phyloP scores from a whole-genome alignment of 139 green algal genomes.

The Chlorella sp. region DNA sequence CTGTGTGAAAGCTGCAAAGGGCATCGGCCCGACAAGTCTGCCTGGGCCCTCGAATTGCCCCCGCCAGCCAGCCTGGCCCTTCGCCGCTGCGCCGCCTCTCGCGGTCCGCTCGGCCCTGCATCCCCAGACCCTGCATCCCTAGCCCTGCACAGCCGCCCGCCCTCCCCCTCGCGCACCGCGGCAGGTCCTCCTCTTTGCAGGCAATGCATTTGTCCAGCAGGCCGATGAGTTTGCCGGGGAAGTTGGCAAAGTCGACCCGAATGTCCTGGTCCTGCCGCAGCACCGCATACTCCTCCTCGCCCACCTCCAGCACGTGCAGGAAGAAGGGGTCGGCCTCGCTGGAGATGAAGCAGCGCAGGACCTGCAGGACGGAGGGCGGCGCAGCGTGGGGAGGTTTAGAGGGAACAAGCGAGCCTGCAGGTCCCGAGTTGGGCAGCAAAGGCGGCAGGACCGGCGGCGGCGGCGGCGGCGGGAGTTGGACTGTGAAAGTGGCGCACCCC shows the following conservation, averaged over 20 bases:
- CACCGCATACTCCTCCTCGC: slow-evolving; percentile 88
- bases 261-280: slow-evolving; percentile 92
- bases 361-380: slow-evolving; percentile 38
- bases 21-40: no score
- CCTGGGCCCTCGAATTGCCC: no score
- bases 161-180: slow-evolving; percentile 53
- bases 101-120: not conserved
- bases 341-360: slow-evolving; percentile 80
- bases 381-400: not conserved
- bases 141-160: not conserved
- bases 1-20: no score
- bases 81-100: not conserved
- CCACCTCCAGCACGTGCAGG: slow-evolving; percentile 89
- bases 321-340: slow-evolving; percentile 80
- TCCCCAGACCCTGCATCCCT: not conserved
- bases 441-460: not conserved
- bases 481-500: not conserved
- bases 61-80: not conserved
- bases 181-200: slow-evolving; percentile 54
- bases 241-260: slow-evolving; percentile 91
- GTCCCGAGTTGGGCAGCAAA: not conserved
- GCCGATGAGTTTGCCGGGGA: slow-evolving; percentile 86
- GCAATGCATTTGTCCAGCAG: slow-evolving; percentile 86
- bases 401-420: not conserved
- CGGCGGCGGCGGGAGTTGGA: slow-evolving; percentile 3